Evolutionary conservation across 768 basidiomycete genomes (phyloP).

Genomic region (Suillus tomentosus): DNA sequence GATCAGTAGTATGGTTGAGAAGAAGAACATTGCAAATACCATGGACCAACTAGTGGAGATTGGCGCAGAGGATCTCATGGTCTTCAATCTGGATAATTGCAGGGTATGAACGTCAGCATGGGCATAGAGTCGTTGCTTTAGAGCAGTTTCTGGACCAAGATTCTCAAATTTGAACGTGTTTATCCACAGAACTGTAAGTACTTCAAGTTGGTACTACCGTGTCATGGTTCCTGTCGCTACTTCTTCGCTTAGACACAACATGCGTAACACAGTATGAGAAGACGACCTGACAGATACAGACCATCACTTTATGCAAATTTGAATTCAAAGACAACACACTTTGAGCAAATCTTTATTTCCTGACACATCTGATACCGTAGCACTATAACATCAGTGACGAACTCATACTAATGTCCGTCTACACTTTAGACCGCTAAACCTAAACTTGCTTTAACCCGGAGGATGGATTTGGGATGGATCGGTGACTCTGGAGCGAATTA

Average conservation of each 20-base stretch:
- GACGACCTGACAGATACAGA: too few relatives aligned
- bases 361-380: not conserved
- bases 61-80: conserved; percentile 90
- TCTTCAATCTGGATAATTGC: conserved; percentile 92
- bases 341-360: too few relatives aligned
- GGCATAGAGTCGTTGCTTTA: not conserved
- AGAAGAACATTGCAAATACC: conserved; percentile 70
- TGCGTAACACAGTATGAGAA: not conserved
- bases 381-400: not conserved
- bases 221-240: not conserved
- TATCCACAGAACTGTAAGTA: not conserved
- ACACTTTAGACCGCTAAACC: not conserved
- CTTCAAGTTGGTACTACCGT: not conserved
- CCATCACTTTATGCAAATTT: too few relatives aligned
- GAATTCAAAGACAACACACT: too few relatives aligned
- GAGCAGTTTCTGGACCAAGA: not conserved
- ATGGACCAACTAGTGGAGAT: conserved; percentile 86
- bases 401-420: not conserved
- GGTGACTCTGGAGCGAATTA: too few relatives aligned
- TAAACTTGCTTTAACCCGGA: too few relatives aligned
- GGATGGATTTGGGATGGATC: too few relatives aligned
- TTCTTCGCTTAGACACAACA: not conserved
- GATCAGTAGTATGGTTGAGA: conserved; percentile 91
- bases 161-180: not conserved
- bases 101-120: conserved; percentile 56